Evolutionary conservation across 768 basidiomycete species (phyloP), one percentile per base, ranked within the genome.

Genomic region (Galerina marginata): DNA sequence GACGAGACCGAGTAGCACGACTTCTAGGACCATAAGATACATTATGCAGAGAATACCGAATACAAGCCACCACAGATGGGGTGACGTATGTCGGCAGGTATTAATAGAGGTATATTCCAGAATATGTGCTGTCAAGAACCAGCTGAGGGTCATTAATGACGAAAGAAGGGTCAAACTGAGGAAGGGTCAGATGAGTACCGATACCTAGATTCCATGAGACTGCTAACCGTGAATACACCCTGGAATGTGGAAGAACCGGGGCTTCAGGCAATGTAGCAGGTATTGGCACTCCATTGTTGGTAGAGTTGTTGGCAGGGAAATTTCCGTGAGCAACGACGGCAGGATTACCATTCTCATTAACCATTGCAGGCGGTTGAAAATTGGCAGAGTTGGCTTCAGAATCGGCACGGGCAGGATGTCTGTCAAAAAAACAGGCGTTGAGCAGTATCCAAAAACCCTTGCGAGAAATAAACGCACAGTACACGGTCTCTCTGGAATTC

Each of bases 31-130:
- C 80, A 90, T 86, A 56, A 93, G 67, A 69, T 94, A 95, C 78
- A 91, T 87, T 43, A 91, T 85, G 74, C 89, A 87, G 12, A 94
- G 76, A 65, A 94, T 88, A 38, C 85, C 88, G 70, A 95, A 93
- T 20, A 84, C 86, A 47, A 93, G 83, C 91, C 91, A 95, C 92
- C 92, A 95, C 37, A 94, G 75, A 64, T 93, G 89, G 7, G 93
- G 93, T 11, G 92, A 84, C 0, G 89, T 78, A 58, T 79, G 74
- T 16, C 93, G 88, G 59, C 93, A 95, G 14, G 87, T 84, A 62
- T 87, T 79, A 29, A 91, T 76, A 7, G 92, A 90, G 14, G 90
- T 90, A 67, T 93, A 94, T 61, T 87, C 83, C 56, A 94, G 77
- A 29, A 93, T 87, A 68, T 95, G 90, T 10, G 92, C 90, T 15